These are phyloP conservation scores for Selaginella moellendorffii DNA, from an alignment of 75 land plant genomes.

Conservation along the genomic window DNA sequence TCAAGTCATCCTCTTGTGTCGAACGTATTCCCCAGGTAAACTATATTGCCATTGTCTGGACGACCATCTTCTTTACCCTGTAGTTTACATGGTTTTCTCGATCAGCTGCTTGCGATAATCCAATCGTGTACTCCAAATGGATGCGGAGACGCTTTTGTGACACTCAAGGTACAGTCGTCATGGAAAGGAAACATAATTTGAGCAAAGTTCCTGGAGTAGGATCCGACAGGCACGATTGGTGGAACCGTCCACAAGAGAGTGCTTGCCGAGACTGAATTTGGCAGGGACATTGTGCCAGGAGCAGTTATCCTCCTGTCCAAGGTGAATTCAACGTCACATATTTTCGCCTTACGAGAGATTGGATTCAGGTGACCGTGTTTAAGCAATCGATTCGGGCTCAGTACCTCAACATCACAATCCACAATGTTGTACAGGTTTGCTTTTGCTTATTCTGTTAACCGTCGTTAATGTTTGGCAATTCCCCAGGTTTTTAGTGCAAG, in stretches of 20 bases:
- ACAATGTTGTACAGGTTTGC: constrained; percentile 53
- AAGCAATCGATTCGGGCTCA: constrained; percentile 30
- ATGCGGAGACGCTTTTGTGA: constrained; percentile 40
- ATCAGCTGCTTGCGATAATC: constrained; percentile 54
- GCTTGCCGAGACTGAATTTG: constrained; percentile 32
- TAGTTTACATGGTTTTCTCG: not conserved
- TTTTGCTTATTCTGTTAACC: no score
- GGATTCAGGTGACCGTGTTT: constrained; percentile 52
- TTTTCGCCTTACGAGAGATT: not conserved
- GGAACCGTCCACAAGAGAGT: constrained; percentile 43
- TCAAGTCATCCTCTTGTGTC: constrained; percentile 4
- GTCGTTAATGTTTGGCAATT: no score
- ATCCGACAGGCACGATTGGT: constrained; percentile 55
- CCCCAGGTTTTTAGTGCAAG: no score
- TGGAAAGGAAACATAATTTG: not conserved
- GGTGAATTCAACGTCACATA: constrained; percentile 20
- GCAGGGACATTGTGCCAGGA: constrained; percentile 42
- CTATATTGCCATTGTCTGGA: not conserved
- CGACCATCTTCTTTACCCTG: not conserved
- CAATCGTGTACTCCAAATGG: constrained; percentile 47
- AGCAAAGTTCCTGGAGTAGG: constrained; percentile 23
- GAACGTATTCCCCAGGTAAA: constrained; percentile 10
- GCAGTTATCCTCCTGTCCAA: constrained; percentile 45
- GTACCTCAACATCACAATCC: constrained; percentile 43
- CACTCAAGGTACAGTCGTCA: constrained; percentile 37